These are phyloP conservation scores for Gardenia jasminoides DNA, from an alignment of 257 asterid species.

Conservation along the genomic window DNA sequence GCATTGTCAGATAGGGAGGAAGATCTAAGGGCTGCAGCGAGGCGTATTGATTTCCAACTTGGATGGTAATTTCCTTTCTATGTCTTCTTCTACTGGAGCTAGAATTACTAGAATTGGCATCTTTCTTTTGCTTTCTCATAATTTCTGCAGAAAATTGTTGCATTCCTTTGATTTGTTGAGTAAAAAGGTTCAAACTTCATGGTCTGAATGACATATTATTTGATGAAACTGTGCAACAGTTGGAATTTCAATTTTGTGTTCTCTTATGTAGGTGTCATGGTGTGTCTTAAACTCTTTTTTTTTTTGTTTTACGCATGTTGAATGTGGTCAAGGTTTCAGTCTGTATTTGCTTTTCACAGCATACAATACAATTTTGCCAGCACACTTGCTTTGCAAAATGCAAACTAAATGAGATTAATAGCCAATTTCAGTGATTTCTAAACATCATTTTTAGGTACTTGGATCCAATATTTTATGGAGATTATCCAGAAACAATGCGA, in stretches of 20 bases:
- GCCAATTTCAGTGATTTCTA: not conserved
- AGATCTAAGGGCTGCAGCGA: slow-evolving; percentile 46
- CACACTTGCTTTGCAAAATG: no score
- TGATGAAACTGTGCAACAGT: no score
- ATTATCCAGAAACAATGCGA: slow-evolving; percentile 53
- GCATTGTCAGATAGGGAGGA: slow-evolving; percentile 42
- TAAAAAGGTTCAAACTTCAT: no score
- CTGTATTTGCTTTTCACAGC: no score
- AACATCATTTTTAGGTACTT: slow-evolving; percentile 35
- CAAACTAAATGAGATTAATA: not conserved
- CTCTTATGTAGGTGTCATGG: no score
- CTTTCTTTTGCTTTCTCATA: not conserved
- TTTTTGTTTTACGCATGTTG: no score
- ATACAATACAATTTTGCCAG: no score
- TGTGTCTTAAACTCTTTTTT: no score
- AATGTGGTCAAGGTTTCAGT: no score
- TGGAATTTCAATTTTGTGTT: no score
- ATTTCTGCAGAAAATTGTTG: not conserved
- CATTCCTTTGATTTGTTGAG: no score
- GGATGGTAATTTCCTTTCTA: slow-evolving; percentile 42
- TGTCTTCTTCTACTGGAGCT: not conserved
- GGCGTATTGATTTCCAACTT: slow-evolving; percentile 59
- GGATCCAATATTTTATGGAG: slow-evolving; percentile 51
- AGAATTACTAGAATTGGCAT: not conserved
- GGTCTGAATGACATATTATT: no score